phyloP scores from a whole-genome alignment of 2,329 filamentous ascomycete genomes.

The Fusarium temperatum region DNA sequence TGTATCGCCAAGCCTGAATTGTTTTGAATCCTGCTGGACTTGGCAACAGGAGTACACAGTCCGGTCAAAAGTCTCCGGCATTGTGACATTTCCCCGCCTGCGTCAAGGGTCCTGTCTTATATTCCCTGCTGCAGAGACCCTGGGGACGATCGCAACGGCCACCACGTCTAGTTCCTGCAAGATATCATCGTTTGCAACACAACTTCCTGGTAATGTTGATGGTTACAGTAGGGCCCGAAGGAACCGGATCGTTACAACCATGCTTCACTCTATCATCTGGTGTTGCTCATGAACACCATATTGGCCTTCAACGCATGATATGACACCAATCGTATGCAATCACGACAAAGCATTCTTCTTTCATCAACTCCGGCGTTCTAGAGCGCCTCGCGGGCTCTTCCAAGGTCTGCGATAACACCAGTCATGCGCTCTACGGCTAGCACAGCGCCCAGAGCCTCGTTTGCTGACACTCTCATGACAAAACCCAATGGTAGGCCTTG shows the following conservation, averaged over 20 bases:
- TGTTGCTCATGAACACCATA: conserved; percentile 2
- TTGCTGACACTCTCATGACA: conserved; percentile 6
- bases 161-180: conserved; percentile 1
- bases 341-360: neutral
- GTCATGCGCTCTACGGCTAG: conserved; percentile 4
- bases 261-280: neutral
- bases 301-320: neutral
- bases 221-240: conserved; percentile 17
- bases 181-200: neutral
- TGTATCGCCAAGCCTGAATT: conserved; percentile 13
- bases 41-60: neutral
- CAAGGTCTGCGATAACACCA: conserved; percentile 2
- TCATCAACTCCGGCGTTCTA: neutral
- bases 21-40: conserved; percentile 4
- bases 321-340: conserved; percentile 25
- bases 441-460: conserved; percentile 26
- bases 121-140: conserved; percentile 25
- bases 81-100: conserved; percentile 10
- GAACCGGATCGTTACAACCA: conserved; percentile 24
- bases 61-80: conserved; percentile 37
- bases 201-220: neutral
- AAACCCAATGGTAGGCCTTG: conserved; percentile 19
- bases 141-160: conserved; percentile 26
- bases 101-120: conserved; percentile 19
- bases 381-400: conserved; percentile 12